Conservation (phyloP, 148 eudicot genomes). For the Selenicereus undatus region DNA sequence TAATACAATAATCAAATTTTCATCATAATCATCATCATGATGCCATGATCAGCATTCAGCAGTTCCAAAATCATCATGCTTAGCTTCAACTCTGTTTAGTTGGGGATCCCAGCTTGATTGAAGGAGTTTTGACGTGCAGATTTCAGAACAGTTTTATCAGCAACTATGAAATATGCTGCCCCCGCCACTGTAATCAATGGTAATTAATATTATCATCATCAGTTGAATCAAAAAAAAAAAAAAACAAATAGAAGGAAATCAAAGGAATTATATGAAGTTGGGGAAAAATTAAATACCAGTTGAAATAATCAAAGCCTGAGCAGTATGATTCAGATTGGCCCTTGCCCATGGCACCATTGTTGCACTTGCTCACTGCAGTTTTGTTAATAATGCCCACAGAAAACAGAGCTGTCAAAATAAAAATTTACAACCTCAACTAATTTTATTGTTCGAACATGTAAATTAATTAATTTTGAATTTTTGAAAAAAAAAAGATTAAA, state of each 20-base stretch:
- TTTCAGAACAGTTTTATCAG: constrained; percentile 81
- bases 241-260: background rate
- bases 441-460: no score
- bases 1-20: background rate
- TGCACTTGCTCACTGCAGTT: constrained; percentile 68
- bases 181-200: constrained; percentile 38
- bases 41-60: no score
- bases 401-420: background rate
- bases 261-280: background rate
- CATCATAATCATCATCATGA: background rate
- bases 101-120: constrained; percentile 26
- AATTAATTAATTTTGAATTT: no score
- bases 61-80: background rate
- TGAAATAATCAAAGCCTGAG: constrained; percentile 87
- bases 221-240: background rate
- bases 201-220: background rate
- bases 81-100: background rate
- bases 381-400: background rate
- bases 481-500: no score
- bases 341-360: constrained; percentile 92
- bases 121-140: constrained; percentile 77
- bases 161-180: constrained; percentile 85
- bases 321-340: constrained; percentile 76
- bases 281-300: constrained; percentile 36
- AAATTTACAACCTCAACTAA: no score